Percentiles rank a stretch among this genome's conserved stretches.
Evolutionary conservation across 495 filamentous ascomycete species (phyloP).

Genomic region (Parathielavia appendiculata): DNA sequence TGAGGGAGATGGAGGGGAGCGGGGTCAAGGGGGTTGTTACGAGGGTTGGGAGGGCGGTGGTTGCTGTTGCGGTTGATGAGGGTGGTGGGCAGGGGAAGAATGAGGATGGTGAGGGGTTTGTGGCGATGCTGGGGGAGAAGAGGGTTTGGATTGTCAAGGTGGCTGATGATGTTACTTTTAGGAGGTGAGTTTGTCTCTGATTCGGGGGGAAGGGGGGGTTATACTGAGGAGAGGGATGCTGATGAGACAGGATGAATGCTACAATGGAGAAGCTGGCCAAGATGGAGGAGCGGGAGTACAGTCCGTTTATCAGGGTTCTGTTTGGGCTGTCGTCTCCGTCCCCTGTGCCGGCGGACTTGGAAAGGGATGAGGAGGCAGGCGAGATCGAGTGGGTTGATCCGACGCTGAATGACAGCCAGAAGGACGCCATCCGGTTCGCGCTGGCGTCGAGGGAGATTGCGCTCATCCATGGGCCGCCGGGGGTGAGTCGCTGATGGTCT

Average conservation of each 20-base stretch:
- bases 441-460: slow-evolving; percentile 78
- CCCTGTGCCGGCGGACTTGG: slow-evolving; percentile 44
- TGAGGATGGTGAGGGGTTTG: slow-evolving; percentile 63
- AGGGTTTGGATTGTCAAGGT: slow-evolving; percentile 73
- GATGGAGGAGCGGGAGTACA: slow-evolving; percentile 63
- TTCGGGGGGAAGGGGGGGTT: neutral
- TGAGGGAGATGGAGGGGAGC: slow-evolving; percentile 54
- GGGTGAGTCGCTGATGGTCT: slow-evolving; percentile 40
- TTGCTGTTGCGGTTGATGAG: slow-evolving; percentile 66
- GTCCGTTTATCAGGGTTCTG: slow-evolving; percentile 70
- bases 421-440: slow-evolving; percentile 85
- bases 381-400: slow-evolving; percentile 69
- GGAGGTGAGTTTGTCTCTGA: slow-evolving; percentile 50
- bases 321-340: slow-evolving; percentile 68
- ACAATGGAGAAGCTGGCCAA: slow-evolving; percentile 76
- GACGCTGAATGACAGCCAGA: slow-evolving; percentile 81
- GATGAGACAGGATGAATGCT: slow-evolving; percentile 66
- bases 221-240: neutral
- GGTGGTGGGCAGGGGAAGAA: slow-evolving; percentile 55
- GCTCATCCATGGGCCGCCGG: slow-evolving; percentile 91
- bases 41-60: slow-evolving; percentile 54
- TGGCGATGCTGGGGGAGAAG: slow-evolving; percentile 56
- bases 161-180: slow-evolving; percentile 90
- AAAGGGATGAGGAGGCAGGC: slow-evolving; percentile 36
- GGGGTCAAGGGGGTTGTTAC: slow-evolving; percentile 81